phyloP scores from a whole-genome alignment of 2,329 filamentous ascomycete species.

The Arthroderma sp. region DNA sequence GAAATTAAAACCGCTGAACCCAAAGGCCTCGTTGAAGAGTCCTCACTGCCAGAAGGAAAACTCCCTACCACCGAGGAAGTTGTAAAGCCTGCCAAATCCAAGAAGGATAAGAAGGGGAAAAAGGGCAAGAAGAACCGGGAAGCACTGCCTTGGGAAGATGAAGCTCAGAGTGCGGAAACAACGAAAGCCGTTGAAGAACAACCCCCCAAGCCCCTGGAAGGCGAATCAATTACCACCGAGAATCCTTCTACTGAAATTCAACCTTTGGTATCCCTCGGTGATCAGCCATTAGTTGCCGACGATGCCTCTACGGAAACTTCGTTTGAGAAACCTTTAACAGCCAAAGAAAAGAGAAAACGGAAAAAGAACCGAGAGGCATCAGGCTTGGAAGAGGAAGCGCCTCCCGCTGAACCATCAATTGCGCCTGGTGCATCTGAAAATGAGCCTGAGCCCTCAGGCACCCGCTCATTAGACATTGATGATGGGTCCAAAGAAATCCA shows the following conservation, averaged over 20 bases:
- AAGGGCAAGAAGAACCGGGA: constrained; percentile 4
- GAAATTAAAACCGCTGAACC: not conserved
- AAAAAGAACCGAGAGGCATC: not conserved
- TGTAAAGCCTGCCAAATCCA: not conserved
- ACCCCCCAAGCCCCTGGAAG: not conserved
- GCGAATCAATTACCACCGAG: not conserved
- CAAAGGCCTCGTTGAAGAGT: not conserved
- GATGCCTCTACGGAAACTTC: not conserved
- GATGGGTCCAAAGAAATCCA: not conserved
- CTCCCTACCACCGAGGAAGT: not conserved
- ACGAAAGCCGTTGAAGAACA: not conserved
- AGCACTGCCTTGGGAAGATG: not conserved
- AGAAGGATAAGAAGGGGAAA: constrained; percentile 8
- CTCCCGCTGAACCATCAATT: not conserved
- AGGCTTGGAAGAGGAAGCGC: not conserved
- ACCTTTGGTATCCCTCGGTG: not conserved
- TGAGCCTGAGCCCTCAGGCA: not conserved
- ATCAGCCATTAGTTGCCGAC: not conserved
- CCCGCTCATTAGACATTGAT: not conserved
- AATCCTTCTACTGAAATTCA: not conserved
- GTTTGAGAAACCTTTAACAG: not conserved
- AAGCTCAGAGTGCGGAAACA: not conserved
- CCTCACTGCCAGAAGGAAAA: not conserved
- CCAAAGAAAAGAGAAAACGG: not conserved
- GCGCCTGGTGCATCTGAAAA: not conserved